Base-by-base conservation (phyloP, 192 early-diverging fungal species). In the Coemansia sp. region DNA sequence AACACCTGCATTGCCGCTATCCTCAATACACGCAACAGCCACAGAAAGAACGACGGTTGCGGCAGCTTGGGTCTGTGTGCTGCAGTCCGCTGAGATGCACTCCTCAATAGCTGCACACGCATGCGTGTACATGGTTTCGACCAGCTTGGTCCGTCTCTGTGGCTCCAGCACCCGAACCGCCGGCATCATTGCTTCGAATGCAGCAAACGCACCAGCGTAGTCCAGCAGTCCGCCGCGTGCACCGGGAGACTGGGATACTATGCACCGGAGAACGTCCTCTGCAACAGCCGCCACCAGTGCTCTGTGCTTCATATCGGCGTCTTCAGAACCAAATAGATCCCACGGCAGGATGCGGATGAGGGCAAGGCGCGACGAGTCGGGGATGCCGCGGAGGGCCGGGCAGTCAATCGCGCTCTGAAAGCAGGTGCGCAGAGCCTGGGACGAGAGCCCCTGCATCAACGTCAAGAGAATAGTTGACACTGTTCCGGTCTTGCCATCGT, bases 101-200 rank as follows among this genome's bases (percentile, higher is more conserved):
- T 58, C 39, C 38, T 58, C 56, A 7, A 58, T 11, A 25, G 6
- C 56, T 8, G 32, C 37, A 17, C n/a, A 58, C 39, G 39, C 39
- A 22, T 41, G 14, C 56, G 16, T 13, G 14, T 40, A 58, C 32
- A 58, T 58, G 14, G 56, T n/a, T 1, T 40, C 56, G 12, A 40
- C 1, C 6, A 58, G 56, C 7, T 14, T 12, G 16, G 6, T n/a
- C 56, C 14, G 6, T 58, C 39, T 37, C 37, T 41, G 56, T 8
- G 56, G 56, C 37, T 58, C 38, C 2, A 58, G 38, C 37, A n/a
- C 39, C n/a, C 56, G 56, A 7, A 58, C 39, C 13, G 19, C 56
- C 6, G 56, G 56, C 7, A 58, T 37, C 9, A 58, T 14, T 58
- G 56, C 56, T n/a, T 58, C 39, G 7, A 58, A 40, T 38, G 56